Evolutionary conservation across 2,329 filamentous ascomycete genomes (phyloP), one percentile per base, ranked within the genome.

Genomic region (Penicillium sp.): DNA sequence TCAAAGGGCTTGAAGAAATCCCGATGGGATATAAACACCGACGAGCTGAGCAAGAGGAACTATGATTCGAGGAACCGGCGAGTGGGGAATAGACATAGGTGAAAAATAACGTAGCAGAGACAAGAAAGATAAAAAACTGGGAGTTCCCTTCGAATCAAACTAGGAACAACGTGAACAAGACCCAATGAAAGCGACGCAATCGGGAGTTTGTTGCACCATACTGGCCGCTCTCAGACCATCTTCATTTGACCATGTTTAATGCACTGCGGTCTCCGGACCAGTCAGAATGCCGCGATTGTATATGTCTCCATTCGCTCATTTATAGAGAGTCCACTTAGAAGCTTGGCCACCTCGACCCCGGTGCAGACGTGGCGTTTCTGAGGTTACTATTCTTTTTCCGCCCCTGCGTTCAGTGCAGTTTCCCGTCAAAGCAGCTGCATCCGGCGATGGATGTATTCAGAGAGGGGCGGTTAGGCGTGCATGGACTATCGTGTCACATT

Each of bases 301-400:
- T n/a, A 5, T 40, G 19, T 40, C 13, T 23, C 16, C 14, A 21
- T 39, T 39, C 36, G n/a, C 36, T 18, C 37, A 40, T 13, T 26
- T 24, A 40, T 24, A 24, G 21, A 26, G 23, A 43, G 39, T 43
- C 23, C 21, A 43, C 23, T 43, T 43, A 43, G 23, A 43, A 43
- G 39, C 39, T 16, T 43, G 39, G 39, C 39, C 39, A 28, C 13
- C 18, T 43, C 16, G 13, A 43, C 23, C 39, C 39, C 39, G 39
- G 23, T 11, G 5, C 39, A 3, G 9, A 14, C 5, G 33, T 58
- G 48, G 55, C 52, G 55, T 52, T 55, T 13, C 48, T 58, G 46
- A 46, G 52, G 55, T 58, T 58, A 55, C 55, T 21, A 28, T 28
- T 28, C 10, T 10, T 28, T 10, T 11, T 18, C 23, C 21, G 3